Conservation (phyloP, 805 yeast genomes). For the Pichia sporocuriosa region DNA sequence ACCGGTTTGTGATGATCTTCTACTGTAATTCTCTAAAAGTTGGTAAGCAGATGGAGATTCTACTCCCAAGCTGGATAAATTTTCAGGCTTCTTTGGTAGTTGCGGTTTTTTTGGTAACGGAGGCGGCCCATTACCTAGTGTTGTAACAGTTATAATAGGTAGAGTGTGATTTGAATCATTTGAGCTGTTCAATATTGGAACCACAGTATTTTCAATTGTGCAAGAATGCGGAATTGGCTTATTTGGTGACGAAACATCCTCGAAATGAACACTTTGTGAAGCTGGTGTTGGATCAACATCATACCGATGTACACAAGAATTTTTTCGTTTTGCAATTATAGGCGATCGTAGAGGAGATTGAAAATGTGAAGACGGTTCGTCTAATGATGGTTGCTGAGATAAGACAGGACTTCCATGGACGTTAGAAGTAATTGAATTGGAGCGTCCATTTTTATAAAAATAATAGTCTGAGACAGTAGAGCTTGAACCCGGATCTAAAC, state of each 20-base stretch:
- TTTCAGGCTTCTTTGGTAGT: too few species aligned
- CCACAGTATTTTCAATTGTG: too few species aligned
- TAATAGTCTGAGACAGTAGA: slow-evolving; percentile 4
- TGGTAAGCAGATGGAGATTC: slow-evolving; percentile 4
- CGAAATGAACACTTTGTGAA: not conserved
- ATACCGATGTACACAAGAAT: too few species aligned
- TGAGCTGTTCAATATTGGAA: too few species aligned
- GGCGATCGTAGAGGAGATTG: too few species aligned
- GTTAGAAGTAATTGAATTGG: too few species aligned
- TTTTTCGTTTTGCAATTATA: too few species aligned
- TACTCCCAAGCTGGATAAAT: not conserved
- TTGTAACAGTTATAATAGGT: slow-evolving; percentile 3
- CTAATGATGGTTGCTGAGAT: too few species aligned
- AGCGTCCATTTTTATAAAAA: too few species aligned
- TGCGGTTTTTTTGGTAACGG: slow-evolving; percentile 2
- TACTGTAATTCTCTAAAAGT: slow-evolving; percentile 4
- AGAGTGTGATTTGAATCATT: not conserved
- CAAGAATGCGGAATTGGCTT: too few species aligned
- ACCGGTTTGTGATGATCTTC: slow-evolving; percentile 1
- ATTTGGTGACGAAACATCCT: not conserved
- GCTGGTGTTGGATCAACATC: not conserved
- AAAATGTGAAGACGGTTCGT: too few species aligned
- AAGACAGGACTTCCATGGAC: too few species aligned
- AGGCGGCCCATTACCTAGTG: not conserved
- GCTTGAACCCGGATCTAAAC: slow-evolving; percentile 6